Evolutionary conservation across 495 filamentous ascomycete species (phyloP).

Genomic region (Talaromyces stipitatus): DNA sequence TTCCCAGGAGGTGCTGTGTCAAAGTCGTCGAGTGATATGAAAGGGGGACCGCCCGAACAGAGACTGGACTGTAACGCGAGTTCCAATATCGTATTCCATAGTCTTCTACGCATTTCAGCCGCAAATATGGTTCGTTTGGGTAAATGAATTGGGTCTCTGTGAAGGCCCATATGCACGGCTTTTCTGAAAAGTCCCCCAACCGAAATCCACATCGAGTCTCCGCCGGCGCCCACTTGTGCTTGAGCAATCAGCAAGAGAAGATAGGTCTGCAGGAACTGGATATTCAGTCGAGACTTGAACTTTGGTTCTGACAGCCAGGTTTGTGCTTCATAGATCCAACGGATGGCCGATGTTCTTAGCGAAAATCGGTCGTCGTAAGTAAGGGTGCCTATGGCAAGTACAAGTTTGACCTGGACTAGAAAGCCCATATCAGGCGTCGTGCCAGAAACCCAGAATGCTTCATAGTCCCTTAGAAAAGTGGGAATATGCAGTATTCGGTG

Average conservation of each 20-base stretch:
- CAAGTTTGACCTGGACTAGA: conserved; percentile 42
- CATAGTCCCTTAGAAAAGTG: conserved; percentile 21
- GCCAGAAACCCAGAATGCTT: conserved; percentile 14
- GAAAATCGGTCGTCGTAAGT: conserved; percentile 24
- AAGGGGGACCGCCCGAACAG: conserved; percentile 29
- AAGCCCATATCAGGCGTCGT: conserved; percentile 15
- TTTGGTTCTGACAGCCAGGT: conserved; percentile 44
- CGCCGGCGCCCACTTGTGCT: conserved; percentile 36
- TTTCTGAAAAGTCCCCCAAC: conserved; percentile 45
- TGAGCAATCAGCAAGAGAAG: conserved; percentile 43
- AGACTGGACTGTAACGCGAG: conserved; percentile 34
- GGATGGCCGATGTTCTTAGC: conserved; percentile 27
- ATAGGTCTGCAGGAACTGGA: conserved; percentile 38
- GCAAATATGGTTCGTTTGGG: conserved; percentile 20
- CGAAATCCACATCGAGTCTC: conserved; percentile 48
- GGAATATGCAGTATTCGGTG: conserved; percentile 27
- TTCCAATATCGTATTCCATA: conserved; percentile 40
- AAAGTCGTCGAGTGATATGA: conserved; percentile 36
- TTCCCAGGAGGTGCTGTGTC: conserved; percentile 47
- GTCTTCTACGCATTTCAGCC: conserved; percentile 27
- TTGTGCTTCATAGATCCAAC: conserved; percentile 46
- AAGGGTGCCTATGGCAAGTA: conserved; percentile 43
- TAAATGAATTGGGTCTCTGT: conserved; percentile 42
- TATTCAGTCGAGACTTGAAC: conserved; percentile 37
- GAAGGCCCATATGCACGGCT: conserved; percentile 54